Base-by-base conservation (phyloP, 495 filamentous ascomycete species). In the Trichoderma erinaceum region DNA sequence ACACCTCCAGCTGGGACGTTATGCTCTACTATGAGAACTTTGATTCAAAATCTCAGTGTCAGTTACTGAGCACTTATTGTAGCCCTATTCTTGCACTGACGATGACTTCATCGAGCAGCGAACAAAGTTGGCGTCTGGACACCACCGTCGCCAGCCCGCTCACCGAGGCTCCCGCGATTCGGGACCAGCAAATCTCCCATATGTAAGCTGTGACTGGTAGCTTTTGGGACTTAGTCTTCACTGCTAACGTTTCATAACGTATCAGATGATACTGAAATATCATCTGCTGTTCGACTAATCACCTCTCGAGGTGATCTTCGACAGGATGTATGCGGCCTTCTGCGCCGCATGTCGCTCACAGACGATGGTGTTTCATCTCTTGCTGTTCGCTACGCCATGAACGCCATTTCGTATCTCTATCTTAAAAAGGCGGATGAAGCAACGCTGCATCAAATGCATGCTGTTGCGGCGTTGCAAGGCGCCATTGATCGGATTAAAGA, bases 291-390 rank as follows among this genome's bases (percentile, higher is more conserved):
- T 32, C 56, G 27, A 32, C 56, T 61, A 1, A 61, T 61, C 25
- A 61, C 56, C 11, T 27, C 56, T 61, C 56, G 56, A 12, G 56
- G 56, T 0, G 56, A 61, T 32, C 25, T 61, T 3, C 56, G 56
- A 61, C 56, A 61, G 4, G 56, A 61, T 61, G 56, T 61, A 10
- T 61, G 25, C 15, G 27, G 56, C 56, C 56, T 61, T 32, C 56
- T 61, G 27, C 56, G 56, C 56, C 56, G 56, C 2, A 61, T 61
- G 56, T 29, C 56, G 16, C 56, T 61, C 56, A 61, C 56, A 61
- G 56, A 61, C 29, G 16, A 61, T 18, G 25, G 27, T 3, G 27
- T 27, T 15, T 15, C 56, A 32, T 61, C 56, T 61, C 56, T 61
- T 61, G 56, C 56, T 16, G 56, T 61, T 15, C 56, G 56, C 13